These are phyloP conservation scores for Epichloe hybrida DNA, from an alignment of 2,329 filamentous ascomycete species.

Conservation along the genomic window DNA sequence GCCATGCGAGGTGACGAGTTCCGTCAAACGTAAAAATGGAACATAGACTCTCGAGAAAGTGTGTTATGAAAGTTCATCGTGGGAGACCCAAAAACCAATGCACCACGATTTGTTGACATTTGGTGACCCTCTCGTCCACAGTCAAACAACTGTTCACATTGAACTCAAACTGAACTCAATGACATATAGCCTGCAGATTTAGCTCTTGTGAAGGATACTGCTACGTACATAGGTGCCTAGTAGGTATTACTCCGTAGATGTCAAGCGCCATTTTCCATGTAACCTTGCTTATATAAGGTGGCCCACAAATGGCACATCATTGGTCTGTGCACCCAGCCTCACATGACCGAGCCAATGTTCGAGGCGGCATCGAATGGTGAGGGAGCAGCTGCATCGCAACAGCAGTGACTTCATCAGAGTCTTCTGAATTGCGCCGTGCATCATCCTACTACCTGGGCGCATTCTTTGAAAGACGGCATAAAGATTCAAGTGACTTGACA, in stretches of 20 bases:
- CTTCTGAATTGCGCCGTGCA: slow-evolving; percentile 1
- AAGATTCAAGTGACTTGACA: not conserved
- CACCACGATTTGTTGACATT: not conserved
- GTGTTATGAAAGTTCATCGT: no score
- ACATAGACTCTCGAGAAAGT: not conserved
- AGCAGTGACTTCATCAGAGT: not conserved
- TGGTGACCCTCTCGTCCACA: not conserved
- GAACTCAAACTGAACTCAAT: not conserved
- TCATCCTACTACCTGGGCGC: slow-evolving; percentile 3
- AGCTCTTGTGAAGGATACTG: not conserved
- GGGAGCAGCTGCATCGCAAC: not conserved
- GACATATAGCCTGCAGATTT: not conserved
- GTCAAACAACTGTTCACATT: no score
- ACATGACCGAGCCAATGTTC: slow-evolving; percentile 18
- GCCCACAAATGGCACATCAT: slow-evolving; percentile 1
- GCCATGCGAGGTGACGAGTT: not conserved
- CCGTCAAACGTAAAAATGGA: not conserved
- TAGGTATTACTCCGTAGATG: no score
- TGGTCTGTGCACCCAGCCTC: slow-evolving; percentile 16
- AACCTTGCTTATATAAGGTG: slow-evolving; percentile 2
- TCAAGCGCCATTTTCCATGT: not conserved
- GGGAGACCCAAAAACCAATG: no score
- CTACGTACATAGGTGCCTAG: no score
- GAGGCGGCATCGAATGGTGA: slow-evolving; percentile 1
- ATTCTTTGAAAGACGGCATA: not conserved